phyloP scores from a whole-genome alignment of 1,284 basidiomycete genomes.

The Ceratobasidium sp. region DNA sequence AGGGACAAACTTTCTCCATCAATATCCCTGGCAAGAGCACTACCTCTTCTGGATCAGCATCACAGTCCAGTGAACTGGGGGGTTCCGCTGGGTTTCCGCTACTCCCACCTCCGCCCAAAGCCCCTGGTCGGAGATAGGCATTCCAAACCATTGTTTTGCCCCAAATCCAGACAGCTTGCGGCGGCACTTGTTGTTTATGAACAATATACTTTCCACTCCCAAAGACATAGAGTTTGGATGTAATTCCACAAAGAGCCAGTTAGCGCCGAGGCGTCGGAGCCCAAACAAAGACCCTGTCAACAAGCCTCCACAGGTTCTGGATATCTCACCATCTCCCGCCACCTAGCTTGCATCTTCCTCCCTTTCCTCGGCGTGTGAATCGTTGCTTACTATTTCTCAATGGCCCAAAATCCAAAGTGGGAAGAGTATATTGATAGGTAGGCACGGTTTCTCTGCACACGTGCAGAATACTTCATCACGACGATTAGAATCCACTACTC shows the following conservation, averaged over 20 bases:
- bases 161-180: not conserved
- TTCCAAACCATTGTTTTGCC: not conserved
- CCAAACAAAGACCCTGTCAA: slow-evolving; percentile 37
- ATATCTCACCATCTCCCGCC: slow-evolving; percentile 31
- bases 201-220: not conserved
- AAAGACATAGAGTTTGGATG: not conserved
- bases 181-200: not conserved
- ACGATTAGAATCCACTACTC: slow-evolving; percentile 80
- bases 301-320: slow-evolving; percentile 30
- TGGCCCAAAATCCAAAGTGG: slow-evolving; percentile 51
- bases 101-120: slow-evolving; percentile 44
- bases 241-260: not conserved
- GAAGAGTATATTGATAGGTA: slow-evolving; percentile 69
- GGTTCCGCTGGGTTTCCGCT: slow-evolving; percentile 32
- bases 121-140: slow-evolving; percentile 36
- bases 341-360: slow-evolving; percentile 14
- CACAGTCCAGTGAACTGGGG: slow-evolving; percentile 24
- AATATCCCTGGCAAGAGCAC: slow-evolving; percentile 76
- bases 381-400: slow-evolving; percentile 12
- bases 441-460: slow-evolving; percentile 49
- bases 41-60: slow-evolving; percentile 23
- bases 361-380: slow-evolving; percentile 16
- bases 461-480: slow-evolving; percentile 41
- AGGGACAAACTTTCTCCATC: slow-evolving; percentile 96
- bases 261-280: not conserved